Percentiles rank a stretch among this genome's conserved stretches.
These are phyloP conservation scores for Leishmania major DNA, from an alignment of 208 protist species.

Conservation along the genomic window DNA sequence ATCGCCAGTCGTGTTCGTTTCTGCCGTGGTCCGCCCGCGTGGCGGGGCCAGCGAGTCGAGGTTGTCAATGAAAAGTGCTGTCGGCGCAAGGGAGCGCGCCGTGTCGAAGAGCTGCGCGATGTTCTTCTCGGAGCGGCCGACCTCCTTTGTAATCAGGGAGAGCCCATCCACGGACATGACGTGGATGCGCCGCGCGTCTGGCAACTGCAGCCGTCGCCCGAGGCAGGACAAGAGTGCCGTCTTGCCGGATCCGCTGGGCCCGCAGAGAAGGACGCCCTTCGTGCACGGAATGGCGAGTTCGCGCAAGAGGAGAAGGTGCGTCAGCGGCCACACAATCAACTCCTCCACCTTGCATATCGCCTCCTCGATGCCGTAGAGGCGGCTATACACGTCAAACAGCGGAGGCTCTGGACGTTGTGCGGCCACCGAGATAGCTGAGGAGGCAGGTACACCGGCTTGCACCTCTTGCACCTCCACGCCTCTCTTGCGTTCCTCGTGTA, in stretches of 20 bases:
- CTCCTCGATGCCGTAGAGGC: slow-evolving; percentile 65
- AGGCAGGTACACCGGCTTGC: not conserved
- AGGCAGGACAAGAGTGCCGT: slow-evolving; percentile 76
- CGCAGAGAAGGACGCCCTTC: slow-evolving; percentile 82
- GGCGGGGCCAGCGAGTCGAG: slow-evolving; percentile 89
- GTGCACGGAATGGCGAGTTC: slow-evolving; percentile 45
- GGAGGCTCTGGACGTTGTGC: not conserved
- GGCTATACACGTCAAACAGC: slow-evolving; percentile 27
- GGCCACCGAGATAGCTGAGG: not conserved
- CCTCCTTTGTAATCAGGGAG: slow-evolving; percentile 85
- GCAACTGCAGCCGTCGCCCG: slow-evolving; percentile 46
- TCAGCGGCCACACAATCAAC: slow-evolving; percentile 81
- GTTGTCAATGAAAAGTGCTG: slow-evolving; percentile 92
- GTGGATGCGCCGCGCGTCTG: slow-evolving; percentile 39
- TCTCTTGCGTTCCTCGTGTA: not conserved
- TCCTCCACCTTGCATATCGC: slow-evolving; percentile 63
- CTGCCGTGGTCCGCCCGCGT: slow-evolving; percentile 47
- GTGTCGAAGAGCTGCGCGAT: slow-evolving; percentile 79
- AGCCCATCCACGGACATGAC: slow-evolving; percentile 80
- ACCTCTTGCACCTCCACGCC: not conserved
- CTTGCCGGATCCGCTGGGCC: slow-evolving; percentile 84
- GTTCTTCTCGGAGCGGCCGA: slow-evolving; percentile 88
- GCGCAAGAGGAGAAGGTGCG: slow-evolving; percentile 46
- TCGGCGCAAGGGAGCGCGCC: slow-evolving; percentile 71
- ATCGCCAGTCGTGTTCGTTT: slow-evolving; percentile 75